A percentile compares a stretch with the other conserved stretches of the same genome.
Evolutionary conservation across 371 early-diverging fungal genomes (phyloP).

Genomic region (Rhizopus microsporus): DNA sequence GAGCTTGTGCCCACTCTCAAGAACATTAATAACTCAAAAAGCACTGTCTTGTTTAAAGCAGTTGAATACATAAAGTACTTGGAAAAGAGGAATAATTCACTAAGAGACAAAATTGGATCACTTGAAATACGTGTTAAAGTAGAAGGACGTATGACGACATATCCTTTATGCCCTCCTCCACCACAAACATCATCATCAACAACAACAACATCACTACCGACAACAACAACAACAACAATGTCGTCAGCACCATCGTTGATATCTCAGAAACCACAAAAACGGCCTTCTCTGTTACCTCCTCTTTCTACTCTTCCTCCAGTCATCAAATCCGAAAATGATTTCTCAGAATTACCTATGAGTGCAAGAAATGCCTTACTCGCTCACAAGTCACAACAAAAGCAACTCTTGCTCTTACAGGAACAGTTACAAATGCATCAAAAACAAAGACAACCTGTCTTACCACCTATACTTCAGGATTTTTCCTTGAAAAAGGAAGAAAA

Average conservation of each 20-base stretch:
- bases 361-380: slow-evolving; percentile 38
- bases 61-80: slow-evolving; percentile 51
- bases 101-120: slow-evolving; percentile 49
- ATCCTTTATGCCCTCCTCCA: not conserved
- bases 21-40: slow-evolving; percentile 57
- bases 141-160: slow-evolving; percentile 19
- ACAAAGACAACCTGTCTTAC: slow-evolving; percentile 9
- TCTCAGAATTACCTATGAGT: slow-evolving; percentile 8
- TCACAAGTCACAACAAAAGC: slow-evolving; percentile 44
- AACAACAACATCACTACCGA: slow-evolving; percentile 1
- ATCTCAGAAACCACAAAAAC: too few relatives aligned
- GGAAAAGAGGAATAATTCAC: slow-evolving; percentile 42
- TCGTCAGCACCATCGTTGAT: slow-evolving; percentile 5
- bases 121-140: slow-evolving; percentile 47
- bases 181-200: slow-evolving; percentile 2
- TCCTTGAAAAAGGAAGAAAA: slow-evolving; percentile 15
- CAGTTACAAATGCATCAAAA: slow-evolving; percentile 46
- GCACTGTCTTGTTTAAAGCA: slow-evolving; percentile 56
- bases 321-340: not conserved
- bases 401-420: slow-evolving; percentile 43
- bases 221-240: slow-evolving; percentile 7
- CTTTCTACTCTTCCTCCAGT: not conserved
- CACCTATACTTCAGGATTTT: slow-evolving; percentile 13
- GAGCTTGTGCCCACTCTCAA: slow-evolving; percentile 77
- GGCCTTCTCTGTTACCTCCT: too few relatives aligned